Percentiles rank a stretch among this genome's conserved stretches.
Conservation (phyloP, 1,284 basidiomycete species). For the Austroboletus novae-zelandiae region DNA sequence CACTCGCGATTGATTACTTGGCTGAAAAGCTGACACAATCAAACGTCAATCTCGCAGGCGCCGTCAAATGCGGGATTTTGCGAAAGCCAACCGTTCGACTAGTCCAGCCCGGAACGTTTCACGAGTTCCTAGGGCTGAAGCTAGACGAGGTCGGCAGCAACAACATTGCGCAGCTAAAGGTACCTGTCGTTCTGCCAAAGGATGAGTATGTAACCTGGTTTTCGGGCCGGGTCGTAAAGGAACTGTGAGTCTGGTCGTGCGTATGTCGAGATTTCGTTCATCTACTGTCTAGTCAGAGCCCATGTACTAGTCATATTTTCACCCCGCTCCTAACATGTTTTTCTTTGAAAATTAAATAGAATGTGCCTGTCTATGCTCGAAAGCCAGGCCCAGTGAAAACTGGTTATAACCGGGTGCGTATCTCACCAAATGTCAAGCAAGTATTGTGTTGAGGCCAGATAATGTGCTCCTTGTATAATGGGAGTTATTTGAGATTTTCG, state of each 20-base stretch:
- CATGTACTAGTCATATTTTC: no score
- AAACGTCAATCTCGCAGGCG: not conserved
- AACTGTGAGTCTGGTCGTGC: not conserved
- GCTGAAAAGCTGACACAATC: not conserved
- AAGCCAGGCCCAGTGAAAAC: no score
- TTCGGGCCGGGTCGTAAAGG: not conserved
- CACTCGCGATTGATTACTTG: not conserved
- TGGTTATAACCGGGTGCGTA: no score
- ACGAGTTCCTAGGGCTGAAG: not conserved
- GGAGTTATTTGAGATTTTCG: no score
- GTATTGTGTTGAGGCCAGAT: no score
- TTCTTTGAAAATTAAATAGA: no score
- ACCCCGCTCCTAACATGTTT: no score
- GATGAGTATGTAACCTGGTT: not conserved
- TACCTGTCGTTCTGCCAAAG: not conserved
- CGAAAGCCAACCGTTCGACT: not conserved
- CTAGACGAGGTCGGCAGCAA: not conserved
- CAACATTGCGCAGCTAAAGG: not conserved
- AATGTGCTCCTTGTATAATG: no score
- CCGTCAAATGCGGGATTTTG: not conserved
- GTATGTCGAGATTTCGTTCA: no score
- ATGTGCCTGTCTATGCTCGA: no score
- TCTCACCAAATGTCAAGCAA: no score
- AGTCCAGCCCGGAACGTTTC: not conserved
- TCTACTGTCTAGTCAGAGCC: no score